Evolutionary conservation across 2,329 filamentous ascomycete species (phyloP).

Genomic region (Penicillium sclerotiorum): DNA sequence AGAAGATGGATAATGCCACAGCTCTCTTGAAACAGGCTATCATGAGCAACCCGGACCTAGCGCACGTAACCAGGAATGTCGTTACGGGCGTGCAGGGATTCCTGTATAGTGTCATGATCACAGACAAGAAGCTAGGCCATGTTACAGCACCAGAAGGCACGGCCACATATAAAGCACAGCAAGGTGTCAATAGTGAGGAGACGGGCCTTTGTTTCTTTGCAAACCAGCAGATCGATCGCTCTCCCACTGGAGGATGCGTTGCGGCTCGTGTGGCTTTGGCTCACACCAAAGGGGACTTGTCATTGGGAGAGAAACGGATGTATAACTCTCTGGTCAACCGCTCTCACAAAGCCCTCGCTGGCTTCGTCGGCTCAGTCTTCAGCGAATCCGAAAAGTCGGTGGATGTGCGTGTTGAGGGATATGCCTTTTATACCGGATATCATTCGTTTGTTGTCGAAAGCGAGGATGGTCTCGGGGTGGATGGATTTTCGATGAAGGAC

Average conservation of each 20-base stretch:
- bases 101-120: constrained; percentile 23
- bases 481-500: constrained; percentile 17
- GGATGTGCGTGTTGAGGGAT: constrained; percentile 11
- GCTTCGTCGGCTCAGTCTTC: constrained; percentile 17
- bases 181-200: constrained; percentile 35
- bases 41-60: constrained; percentile 12
- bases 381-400: constrained; percentile 2
- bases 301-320: constrained; percentile 29
- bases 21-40: constrained; percentile 37
- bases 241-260: constrained; percentile 43
- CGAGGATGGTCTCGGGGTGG: constrained; percentile 14
- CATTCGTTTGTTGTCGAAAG: constrained; percentile 16
- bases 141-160: constrained; percentile 33
- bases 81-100: constrained; percentile 15
- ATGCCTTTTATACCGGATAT: constrained; percentile 19
- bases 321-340: constrained; percentile 40
- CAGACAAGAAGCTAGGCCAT: constrained; percentile 15
- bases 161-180: constrained; percentile 18
- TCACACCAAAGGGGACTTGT: constrained; percentile 29
- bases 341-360: constrained; percentile 10
- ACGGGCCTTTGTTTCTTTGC: constrained; percentile 51
- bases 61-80: constrained; percentile 4
- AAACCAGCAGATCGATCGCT: constrained; percentile 52
- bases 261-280: constrained; percentile 42
- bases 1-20: constrained; percentile 35